Percentiles rank a stretch among this genome's conserved stretches.
Conservation (phyloP, 2,329 filamentous ascomycete genomes). For the Colletotrichum coccodes region DNA sequence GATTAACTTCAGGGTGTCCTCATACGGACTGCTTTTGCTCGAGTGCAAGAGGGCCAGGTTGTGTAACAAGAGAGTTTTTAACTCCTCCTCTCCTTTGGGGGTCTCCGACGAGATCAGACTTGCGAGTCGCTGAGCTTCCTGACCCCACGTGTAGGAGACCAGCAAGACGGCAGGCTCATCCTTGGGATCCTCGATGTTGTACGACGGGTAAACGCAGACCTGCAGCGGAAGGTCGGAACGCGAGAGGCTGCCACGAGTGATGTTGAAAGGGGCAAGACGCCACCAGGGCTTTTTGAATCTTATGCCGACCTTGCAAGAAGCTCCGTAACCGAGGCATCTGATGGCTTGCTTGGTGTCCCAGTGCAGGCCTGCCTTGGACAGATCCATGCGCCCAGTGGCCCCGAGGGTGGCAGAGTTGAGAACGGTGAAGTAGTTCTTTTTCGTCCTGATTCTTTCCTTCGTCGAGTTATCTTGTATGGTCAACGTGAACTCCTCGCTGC, state of each 20-base stretch:
- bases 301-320: constrained; percentile 45
- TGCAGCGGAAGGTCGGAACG: constrained; percentile 36
- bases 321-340: constrained; percentile 41
- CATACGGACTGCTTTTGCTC: neutral
- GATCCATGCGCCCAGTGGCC: constrained; percentile 41
- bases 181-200: constrained; percentile 37
- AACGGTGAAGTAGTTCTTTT: constrained; percentile 37
- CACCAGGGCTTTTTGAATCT: constrained; percentile 48
- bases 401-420: constrained; percentile 42
- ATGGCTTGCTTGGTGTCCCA: constrained; percentile 34
- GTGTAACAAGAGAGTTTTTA: constrained; percentile 22
- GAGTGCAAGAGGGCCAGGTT: constrained; percentile 24
- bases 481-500: neutral
- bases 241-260: constrained; percentile 30
- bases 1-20: neutral
- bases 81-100: neutral
- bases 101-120: constrained; percentile 16
- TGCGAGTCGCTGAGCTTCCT: constrained; percentile 44
- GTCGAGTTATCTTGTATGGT: neutral
- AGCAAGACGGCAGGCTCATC: constrained; percentile 41
- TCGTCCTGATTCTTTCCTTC: neutral
- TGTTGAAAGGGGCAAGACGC: constrained; percentile 26
- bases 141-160: constrained; percentile 44
- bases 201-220: constrained; percentile 46
- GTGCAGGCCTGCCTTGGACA: constrained; percentile 14